Conservation (phyloP, 306 rosid species). For the Cicer judaicum region DNA sequence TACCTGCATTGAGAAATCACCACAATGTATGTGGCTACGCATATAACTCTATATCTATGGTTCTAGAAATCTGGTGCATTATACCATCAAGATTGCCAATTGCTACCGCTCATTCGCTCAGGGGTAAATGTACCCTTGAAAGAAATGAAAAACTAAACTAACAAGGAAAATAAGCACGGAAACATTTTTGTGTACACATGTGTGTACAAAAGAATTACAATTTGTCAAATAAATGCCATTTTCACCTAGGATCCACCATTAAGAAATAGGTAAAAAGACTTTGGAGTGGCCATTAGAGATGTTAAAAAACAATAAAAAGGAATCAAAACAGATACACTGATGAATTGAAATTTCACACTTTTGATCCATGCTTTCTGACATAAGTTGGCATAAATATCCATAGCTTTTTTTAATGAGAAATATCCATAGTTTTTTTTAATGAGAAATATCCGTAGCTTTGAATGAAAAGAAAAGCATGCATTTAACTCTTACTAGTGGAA, state of each 20-base stretch:
- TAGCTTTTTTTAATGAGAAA: not conserved
- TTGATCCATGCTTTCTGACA: constrained; percentile 31
- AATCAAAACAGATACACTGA: not conserved
- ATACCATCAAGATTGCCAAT: not conserved
- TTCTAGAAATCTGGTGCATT: not conserved
- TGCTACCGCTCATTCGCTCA: constrained; percentile 21
- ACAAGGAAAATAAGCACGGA: not conserved
- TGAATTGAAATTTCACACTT: not conserved
- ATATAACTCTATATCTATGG: not conserved
- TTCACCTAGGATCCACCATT: constrained; percentile 1
- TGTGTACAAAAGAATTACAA: constrained; percentile 17
- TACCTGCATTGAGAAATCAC: not conserved
- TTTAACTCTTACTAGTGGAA: constrained; percentile 8
- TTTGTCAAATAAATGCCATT: constrained; percentile 15
- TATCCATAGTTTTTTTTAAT: not conserved
- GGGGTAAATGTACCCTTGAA: not conserved
- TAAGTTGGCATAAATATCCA: constrained; percentile 29
- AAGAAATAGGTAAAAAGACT: constrained; percentile 2
- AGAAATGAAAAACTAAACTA: not conserved
- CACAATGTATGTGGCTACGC: not conserved
- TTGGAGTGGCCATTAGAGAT: constrained; percentile 12
- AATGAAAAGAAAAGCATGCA: not conserved
- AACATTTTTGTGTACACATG: not conserved
- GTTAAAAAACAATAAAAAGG: not conserved
- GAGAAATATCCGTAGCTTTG: not conserved